Evolutionary conservation across 2,329 filamentous ascomycete species (phyloP), one percentile per base, ranked within the genome.

Genomic region (Kalaharituber pfeilii): DNA sequence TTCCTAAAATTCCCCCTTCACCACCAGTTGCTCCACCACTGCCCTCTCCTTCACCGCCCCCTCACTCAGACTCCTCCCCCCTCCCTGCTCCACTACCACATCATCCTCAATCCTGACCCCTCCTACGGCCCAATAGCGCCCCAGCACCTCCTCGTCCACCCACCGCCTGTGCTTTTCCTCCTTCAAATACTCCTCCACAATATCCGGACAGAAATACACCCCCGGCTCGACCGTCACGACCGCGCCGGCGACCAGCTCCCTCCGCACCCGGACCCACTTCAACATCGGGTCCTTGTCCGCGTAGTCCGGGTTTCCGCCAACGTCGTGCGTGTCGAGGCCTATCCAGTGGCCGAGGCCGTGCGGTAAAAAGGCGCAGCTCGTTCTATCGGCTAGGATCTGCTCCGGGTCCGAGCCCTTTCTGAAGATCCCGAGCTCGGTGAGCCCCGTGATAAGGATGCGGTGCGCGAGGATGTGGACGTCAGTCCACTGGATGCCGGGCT

Each of bases 181-280:
- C 49, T 79, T 73, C 11, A 94, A 72, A 65, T 83, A 91, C 0
- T 86, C 84, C 45, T 82, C 77, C 57, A 95, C 84, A 60, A 93
- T 93, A 66, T 88, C 94, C 20, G 79, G 77, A 69, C 86, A 94
- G 68, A 95, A 95, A 70, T 95, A 95, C 59, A 85, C 79, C 49
- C 91, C 91, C 11, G 91, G 91, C 72, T 98, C 91, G 36, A 96
- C 89, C 0, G 91, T 98, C 52, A 98, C 81, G 24, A 98, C 86
- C 50, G 82, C 82, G 6, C 84, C 82, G 0, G 80, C 81, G 0
- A 86, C 86, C 49, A 95, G 68, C 22, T 70, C 75, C 11, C 84
- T 82, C 52, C 91, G 74, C 36, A 94, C 81, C 45, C 91, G 75
- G 57, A 98, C 71, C 66, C 95, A 96, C 52, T 79, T 76, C 70